phyloP scores from a whole-genome alignment of 1,139 yeast species.

The Magnusiomyces suaveolens region DNA sequence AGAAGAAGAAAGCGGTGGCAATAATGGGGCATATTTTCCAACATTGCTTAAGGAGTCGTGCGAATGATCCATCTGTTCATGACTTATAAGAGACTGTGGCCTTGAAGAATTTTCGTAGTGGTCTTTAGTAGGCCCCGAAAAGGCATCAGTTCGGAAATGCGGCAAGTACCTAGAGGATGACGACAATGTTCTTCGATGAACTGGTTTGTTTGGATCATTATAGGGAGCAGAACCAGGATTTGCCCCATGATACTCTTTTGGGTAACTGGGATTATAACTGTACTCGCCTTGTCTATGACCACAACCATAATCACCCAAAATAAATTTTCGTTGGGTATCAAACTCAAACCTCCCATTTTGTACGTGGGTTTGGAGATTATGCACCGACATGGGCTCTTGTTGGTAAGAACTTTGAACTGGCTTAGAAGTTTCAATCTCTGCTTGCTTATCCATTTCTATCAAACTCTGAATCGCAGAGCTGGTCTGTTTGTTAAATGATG shows the following conservation, averaged over 20 bases:
- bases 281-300: not conserved
- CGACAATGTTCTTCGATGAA: not conserved
- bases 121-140: too few relatives aligned
- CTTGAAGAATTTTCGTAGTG: too few relatives aligned
- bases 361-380: not conserved
- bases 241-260: not conserved
- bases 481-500: not conserved
- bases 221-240: too few relatives aligned
- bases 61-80: too few relatives aligned
- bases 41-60: too few relatives aligned
- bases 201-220: not conserved
- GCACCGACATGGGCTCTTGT: not conserved
- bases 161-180: not conserved
- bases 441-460: not conserved
- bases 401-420: not conserved
- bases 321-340: not conserved
- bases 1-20: too few relatives aligned
- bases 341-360: not conserved
- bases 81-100: too few relatives aligned
- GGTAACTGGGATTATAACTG: not conserved
- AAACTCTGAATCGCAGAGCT: not conserved
- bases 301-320: not conserved
- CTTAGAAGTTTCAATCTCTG: not conserved
- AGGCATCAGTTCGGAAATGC: not conserved
- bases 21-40: too few relatives aligned